These are phyloP conservation scores for Coemansia sp. DNA, from an alignment of 192 early-diverging fungal species.

Conservation along the genomic window DNA sequence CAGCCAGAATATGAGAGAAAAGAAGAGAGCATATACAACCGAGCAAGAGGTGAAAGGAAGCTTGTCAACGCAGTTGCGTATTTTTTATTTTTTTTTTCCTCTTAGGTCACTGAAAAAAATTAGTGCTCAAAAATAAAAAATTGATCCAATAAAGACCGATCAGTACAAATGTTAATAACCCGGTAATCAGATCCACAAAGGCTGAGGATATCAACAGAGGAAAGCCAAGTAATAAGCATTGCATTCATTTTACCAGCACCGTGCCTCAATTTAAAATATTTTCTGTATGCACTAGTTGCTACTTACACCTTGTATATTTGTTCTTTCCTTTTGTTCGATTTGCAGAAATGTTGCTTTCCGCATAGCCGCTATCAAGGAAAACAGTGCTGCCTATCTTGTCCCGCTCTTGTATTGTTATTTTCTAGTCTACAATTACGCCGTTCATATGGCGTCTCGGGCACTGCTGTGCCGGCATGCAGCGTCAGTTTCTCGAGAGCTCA, in stretches of 20 bases:
- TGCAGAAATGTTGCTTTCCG: background rate
- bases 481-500: background rate
- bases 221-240: no score
- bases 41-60: background rate
- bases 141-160: background rate
- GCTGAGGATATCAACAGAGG: no score
- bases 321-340: background rate
- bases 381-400: background rate
- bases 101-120: no score
- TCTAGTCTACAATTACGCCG: background rate
- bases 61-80: background rate
- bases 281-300: background rate
- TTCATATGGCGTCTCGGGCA: constrained; percentile 17
- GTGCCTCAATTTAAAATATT: background rate
- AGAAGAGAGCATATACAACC: background rate
- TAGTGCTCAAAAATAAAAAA: background rate
- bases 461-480: constrained; percentile 23
- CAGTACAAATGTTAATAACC: no score
- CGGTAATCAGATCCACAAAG: no score
- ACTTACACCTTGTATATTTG: background rate
- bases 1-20: background rate
- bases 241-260: no score
- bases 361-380: background rate
- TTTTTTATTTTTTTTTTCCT: background rate
- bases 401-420: background rate